A percentile compares a stretch with the other conserved stretches of the same genome.
Evolutionary conservation across 1,284 basidiomycete species (phyloP).

Genomic region (Trametes sp.): DNA sequence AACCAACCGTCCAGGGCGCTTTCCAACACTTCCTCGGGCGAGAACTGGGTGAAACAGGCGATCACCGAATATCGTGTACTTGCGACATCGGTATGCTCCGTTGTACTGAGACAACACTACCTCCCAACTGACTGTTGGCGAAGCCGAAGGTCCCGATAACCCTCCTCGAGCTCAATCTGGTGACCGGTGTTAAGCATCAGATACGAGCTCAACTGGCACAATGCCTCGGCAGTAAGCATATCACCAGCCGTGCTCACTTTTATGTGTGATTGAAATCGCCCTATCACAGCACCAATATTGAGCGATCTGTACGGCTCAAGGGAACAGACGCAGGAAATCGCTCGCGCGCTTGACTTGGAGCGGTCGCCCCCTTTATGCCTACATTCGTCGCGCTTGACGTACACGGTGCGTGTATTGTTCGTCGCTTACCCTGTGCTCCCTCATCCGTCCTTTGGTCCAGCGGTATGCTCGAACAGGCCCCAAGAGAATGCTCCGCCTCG

Average conservation of each 20-base stretch:
- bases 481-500: slow-evolving; percentile 55
- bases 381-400: slow-evolving; percentile 63
- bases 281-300: slow-evolving; percentile 64
- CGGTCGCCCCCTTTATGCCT: slow-evolving; percentile 57
- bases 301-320: slow-evolving; percentile 57
- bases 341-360: too few species aligned
- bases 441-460: slow-evolving; percentile 42
- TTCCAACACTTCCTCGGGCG: background rate
- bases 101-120: background rate
- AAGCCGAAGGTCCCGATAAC: slow-evolving; percentile 61
- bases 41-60: slow-evolving; percentile 47
- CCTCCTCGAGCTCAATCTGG: slow-evolving; percentile 60
- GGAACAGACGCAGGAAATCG: slow-evolving; percentile 17
- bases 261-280: slow-evolving; percentile 1
- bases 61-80: slow-evolving; percentile 68
- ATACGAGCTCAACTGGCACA: slow-evolving; percentile 71
- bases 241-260: background rate
- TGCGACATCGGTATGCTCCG: slow-evolving; percentile 63
- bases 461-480: slow-evolving; percentile 53
- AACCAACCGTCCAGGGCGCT: background rate
- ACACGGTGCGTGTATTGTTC: slow-evolving; percentile 56
- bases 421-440: too few species aligned
- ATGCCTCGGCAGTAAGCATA: slow-evolving; percentile 52
- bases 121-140: too few species aligned
- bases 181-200: slow-evolving; percentile 76